A percentile compares a stretch with the other conserved stretches of the same genome.
phyloP scores from a whole-genome alignment of 2,329 filamentous ascomycete species.

The Lecanicillium sp. region DNA sequence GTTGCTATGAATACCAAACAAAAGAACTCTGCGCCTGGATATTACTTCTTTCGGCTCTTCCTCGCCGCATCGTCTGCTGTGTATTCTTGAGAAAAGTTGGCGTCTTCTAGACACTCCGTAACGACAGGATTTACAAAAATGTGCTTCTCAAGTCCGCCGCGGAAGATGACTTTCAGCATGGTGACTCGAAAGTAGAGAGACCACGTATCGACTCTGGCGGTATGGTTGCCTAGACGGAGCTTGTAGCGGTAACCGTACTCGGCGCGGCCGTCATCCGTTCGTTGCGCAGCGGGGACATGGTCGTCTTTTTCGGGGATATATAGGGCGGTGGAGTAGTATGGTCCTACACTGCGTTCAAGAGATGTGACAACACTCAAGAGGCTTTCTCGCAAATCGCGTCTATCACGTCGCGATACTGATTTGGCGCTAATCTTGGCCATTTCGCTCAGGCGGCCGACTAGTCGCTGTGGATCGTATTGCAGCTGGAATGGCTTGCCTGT shows the following conservation, averaged over 20 bases:
- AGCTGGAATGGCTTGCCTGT: constrained; percentile 41
- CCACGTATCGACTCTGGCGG: constrained; percentile 43
- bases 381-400: constrained; percentile 38
- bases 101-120: constrained; percentile 29
- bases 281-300: constrained; percentile 31
- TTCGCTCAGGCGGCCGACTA: constrained; percentile 39
- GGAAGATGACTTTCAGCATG: constrained; percentile 39
- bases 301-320: constrained; percentile 31
- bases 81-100: constrained; percentile 18
- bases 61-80: constrained; percentile 5
- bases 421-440: constrained; percentile 41
- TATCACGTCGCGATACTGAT: constrained; percentile 40
- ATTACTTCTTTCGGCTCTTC: constrained; percentile 6
- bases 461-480: constrained; percentile 41
- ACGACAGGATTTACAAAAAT: constrained; percentile 30
- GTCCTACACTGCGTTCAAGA: constrained; percentile 45
- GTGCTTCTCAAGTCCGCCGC: constrained; percentile 33
- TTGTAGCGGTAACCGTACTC: constrained; percentile 47
- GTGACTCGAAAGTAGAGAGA: constrained; percentile 40
- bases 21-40: too few species aligned
- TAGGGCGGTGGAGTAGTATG: constrained; percentile 44
- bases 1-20: too few species aligned
- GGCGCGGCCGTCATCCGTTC: constrained; percentile 33
- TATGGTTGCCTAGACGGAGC: constrained; percentile 37
- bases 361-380: constrained; percentile 47